A percentile compares a stretch with the other conserved stretches of the same genome.
Conservation (phyloP, 305 asterid genomes). For the Petunia hybrid region DNA sequence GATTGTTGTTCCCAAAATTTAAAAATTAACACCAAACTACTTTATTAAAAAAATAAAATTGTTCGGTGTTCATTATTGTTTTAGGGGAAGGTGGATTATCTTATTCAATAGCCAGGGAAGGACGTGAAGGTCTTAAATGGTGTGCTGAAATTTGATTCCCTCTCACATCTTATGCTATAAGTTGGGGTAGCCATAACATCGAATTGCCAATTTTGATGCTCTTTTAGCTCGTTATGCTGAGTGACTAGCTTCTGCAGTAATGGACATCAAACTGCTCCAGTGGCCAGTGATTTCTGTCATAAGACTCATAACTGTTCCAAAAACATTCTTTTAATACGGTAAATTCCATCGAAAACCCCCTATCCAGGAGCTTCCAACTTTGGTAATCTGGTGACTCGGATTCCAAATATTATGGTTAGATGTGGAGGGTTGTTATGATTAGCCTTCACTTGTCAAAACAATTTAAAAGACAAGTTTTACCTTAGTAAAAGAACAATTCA, state of each 20-base stretch:
- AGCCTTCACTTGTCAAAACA: conserved; percentile 6
- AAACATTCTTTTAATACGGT: not conserved
- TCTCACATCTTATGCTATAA: too few relatives aligned
- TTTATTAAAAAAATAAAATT: too few relatives aligned
- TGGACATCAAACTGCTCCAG: conserved; percentile 2
- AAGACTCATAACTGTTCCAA: not conserved
- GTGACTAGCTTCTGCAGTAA: not conserved
- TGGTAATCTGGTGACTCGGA: not conserved
- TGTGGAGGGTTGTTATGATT: not conserved
- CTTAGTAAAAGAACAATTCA: not conserved
- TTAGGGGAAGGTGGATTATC: too few relatives aligned
- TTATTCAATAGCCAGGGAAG: too few relatives aligned
- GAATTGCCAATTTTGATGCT: not conserved
- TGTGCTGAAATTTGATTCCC: too few relatives aligned
- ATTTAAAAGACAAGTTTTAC: not conserved
- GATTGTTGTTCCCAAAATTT: too few relatives aligned
- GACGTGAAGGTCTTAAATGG: too few relatives aligned
- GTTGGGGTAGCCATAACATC: too few relatives aligned
- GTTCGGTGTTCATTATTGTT: too few relatives aligned
- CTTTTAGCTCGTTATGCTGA: not conserved
- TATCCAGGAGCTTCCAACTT: conserved; percentile 5
- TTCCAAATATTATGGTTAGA: not conserved
- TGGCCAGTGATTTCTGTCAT: not conserved
- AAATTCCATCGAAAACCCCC: not conserved
- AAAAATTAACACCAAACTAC: too few relatives aligned